Base-by-base conservation (phyloP, 2,329 filamentous ascomycete species). In the Exophiala spinifera region DNA sequence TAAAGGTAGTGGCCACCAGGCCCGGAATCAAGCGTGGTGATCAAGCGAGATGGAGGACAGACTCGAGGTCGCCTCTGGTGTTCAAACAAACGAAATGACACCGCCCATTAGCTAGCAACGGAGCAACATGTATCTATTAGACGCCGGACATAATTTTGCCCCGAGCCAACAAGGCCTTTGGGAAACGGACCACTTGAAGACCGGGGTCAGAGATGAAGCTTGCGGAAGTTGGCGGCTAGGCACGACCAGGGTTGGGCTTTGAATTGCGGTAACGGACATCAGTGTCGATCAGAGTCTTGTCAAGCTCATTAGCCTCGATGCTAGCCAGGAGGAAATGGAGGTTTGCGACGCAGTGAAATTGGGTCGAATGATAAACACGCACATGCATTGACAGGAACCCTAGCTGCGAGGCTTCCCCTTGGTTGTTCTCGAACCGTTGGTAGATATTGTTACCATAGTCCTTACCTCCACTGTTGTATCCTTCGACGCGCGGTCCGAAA, bases 161-260 rank as follows among this genome's bases (percentile, higher is more conserved):
- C 49, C 28, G 46, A 25, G 39, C 36, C 31, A 43, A 47, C 42
- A 49, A 44, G 42, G 36, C 36, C 17, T 51, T 23, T 36, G 39
- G 46, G 42, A 36, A 49, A 42, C 51, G 49, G 45, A 45, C 39
- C 19, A 51, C 33, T n/a, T 52, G 51, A 52, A 46, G 59, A 50
- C 52, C 56, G 44, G 56, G 55, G 59, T 59, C 54, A 53, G 59
- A 61, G 51, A 59, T 59, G 59, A 61, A 53, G 59, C 59, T 61
- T 55, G 20, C 37, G 31, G 48, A 40, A 48, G 43, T 53, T 56
- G 43, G 56, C 50, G 59, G 46, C 57, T 57, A 60, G 46, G 11
- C 46, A 23, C 23, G 37, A 47, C 42, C 23, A 31, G 53, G 53
- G 33, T 51, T n/a, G n/a, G n/a, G n/a, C 36, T 23, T 52, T 53